Conservation (phyloP, 306 rosid species). For the Trichosanthes truncata region DNA sequence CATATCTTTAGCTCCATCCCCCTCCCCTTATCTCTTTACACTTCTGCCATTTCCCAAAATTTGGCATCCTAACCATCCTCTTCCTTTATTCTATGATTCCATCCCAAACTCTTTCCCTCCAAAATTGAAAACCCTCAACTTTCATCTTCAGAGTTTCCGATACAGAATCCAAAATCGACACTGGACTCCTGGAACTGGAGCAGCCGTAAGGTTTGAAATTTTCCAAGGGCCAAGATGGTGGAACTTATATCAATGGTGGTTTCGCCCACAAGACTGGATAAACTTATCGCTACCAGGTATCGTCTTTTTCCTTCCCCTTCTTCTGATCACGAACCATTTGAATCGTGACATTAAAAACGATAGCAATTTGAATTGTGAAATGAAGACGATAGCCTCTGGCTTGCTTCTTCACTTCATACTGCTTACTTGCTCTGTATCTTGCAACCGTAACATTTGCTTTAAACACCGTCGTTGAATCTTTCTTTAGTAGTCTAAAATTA, state of each 20-base stretch:
- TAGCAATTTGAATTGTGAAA: not conserved
- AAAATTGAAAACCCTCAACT: too few species aligned
- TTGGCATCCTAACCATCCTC: too few species aligned
- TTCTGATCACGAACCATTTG: too few species aligned
- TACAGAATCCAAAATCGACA: too few species aligned
- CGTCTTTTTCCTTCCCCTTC: not conserved
- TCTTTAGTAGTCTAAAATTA: not conserved
- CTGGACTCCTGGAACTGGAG: not conserved
- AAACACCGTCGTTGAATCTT: not conserved
- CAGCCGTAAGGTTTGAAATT: conserved; percentile 82
- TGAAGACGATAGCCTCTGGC: not conserved
- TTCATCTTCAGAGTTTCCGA: too few species aligned
- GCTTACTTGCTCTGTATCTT: not conserved
- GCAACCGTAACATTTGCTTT: not conserved
- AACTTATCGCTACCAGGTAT: conserved; percentile 81
- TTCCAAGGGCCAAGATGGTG: conserved; percentile 66
- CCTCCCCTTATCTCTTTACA: too few species aligned
- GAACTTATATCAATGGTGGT: conserved; percentile 84
- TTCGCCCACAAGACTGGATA: conserved; percentile 65
- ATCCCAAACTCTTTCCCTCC: too few species aligned
- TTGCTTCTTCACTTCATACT: not conserved
- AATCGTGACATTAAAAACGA: too few species aligned
- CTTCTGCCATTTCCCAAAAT: too few species aligned
- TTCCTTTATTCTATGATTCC: too few species aligned
- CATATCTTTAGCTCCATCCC: too few species aligned